These are phyloP conservation scores for Suhomyces kilbournensis DNA, from an alignment of 805 yeast species.

Conservation along the genomic window DNA sequence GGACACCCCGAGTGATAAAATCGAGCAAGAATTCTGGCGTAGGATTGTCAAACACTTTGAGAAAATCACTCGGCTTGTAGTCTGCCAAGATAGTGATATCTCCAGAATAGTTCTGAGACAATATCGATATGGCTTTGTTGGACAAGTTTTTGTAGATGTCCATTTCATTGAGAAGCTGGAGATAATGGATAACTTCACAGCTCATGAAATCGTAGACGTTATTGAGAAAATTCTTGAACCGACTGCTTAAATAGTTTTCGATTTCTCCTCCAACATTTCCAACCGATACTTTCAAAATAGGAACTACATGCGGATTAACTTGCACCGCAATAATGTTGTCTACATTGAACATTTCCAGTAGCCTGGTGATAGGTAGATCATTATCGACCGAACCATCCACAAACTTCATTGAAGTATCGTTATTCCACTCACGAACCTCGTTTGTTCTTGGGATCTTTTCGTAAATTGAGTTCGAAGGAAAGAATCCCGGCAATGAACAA, in stretches of 20 bases:
- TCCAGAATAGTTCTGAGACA: slow-evolving; percentile 88
- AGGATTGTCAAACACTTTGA: slow-evolving; percentile 74
- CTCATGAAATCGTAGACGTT: slow-evolving; percentile 57
- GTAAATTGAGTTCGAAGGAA: slow-evolving; percentile 79
- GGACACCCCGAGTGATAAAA: slow-evolving; percentile 75
- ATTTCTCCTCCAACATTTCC: slow-evolving; percentile 68
- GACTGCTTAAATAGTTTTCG: slow-evolving; percentile 58
- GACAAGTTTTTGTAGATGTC: slow-evolving; percentile 73
- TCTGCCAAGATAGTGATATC: slow-evolving; percentile 91
- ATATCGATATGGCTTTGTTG: slow-evolving; percentile 68
- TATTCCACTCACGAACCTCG: slow-evolving; percentile 76
- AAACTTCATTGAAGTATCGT: slow-evolving; percentile 67
- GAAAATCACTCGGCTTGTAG: slow-evolving; percentile 54
- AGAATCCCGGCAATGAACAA: slow-evolving; percentile 90
- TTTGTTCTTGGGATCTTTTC: slow-evolving; percentile 80
- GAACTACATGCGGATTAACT: slow-evolving; percentile 95
- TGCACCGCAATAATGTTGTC: slow-evolving; percentile 97
- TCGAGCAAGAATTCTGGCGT: slow-evolving; percentile 69
- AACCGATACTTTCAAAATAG: slow-evolving; percentile 68
- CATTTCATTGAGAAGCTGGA: slow-evolving; percentile 69
- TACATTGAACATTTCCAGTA: slow-evolving; percentile 95
- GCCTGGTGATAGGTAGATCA: slow-evolving; percentile 84
- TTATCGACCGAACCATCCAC: slow-evolving; percentile 96
- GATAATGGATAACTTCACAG: slow-evolving; percentile 73
- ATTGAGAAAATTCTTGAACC: slow-evolving; percentile 50